A percentile compares a stretch with the other conserved stretches of the same genome.
Conservation (phyloP, 805 yeast genomes). For the Candida piceae region DNA sequence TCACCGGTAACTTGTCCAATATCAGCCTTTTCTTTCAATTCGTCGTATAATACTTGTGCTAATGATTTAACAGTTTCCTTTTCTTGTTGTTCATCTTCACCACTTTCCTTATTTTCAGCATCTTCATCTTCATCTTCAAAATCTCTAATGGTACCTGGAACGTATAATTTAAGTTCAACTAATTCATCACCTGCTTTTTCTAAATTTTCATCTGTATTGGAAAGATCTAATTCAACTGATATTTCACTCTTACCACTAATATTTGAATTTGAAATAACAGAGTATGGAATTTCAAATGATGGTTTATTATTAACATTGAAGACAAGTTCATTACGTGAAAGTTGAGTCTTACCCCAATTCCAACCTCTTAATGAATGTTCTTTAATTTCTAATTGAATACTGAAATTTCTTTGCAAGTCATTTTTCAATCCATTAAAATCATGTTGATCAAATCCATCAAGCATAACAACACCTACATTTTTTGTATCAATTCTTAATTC, state of each 20-base stretch:
- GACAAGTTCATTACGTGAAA: slow-evolving; percentile 86
- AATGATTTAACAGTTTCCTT: slow-evolving; percentile 51
- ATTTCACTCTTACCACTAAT: slow-evolving; percentile 91
- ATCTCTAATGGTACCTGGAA: slow-evolving; percentile 76
- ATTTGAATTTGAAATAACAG: slow-evolving; percentile 75
- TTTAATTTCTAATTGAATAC: slow-evolving; percentile 65
- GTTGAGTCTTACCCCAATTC: slow-evolving; percentile 97
- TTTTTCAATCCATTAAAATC: slow-evolving; percentile 78
- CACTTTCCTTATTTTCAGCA: slow-evolving; percentile 11
- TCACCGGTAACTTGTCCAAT: slow-evolving; percentile 94
- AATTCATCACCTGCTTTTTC: slow-evolving; percentile 88
- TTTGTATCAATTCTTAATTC: slow-evolving; percentile 87
- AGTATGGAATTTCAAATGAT: slow-evolving; percentile 84
- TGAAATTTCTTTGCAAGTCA: slow-evolving; percentile 75
- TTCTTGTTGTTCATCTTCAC: slow-evolving; percentile 27
- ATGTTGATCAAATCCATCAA: slow-evolving; percentile 88
- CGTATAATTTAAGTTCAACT: slow-evolving; percentile 88
- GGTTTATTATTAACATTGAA: slow-evolving; percentile 87
- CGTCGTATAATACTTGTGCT: slow-evolving; percentile 85
- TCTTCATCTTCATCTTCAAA: slow-evolving; percentile 32
- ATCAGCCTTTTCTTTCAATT: slow-evolving; percentile 86
- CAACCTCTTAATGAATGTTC: slow-evolving; percentile 97
- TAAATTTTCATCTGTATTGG: slow-evolving; percentile 38
- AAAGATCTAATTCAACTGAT: slow-evolving; percentile 72
- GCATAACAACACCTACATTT: slow-evolving; percentile 74